These are phyloP conservation scores for Chytridiales sp. DNA, from an alignment of 371 early-diverging fungal genomes.

Conservation along the genomic window DNA sequence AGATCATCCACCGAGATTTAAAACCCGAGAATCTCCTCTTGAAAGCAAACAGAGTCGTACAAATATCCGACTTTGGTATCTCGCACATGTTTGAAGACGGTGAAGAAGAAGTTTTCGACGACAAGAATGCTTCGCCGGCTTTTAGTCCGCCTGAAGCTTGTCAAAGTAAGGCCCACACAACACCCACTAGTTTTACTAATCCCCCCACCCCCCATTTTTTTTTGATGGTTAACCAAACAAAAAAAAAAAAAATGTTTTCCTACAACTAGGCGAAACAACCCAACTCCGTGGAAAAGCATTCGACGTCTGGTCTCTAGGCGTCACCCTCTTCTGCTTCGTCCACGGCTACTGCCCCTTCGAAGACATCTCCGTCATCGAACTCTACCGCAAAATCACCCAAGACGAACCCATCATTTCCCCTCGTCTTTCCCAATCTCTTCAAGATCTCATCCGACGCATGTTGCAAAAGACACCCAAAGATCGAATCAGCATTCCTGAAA, in stretches of 20 bases:
- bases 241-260: background rate
- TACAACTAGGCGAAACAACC: background rate
- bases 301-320: constrained; percentile 57
- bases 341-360: constrained; percentile 91
- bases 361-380: constrained; percentile 61
- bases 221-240: background rate
- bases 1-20: constrained; percentile 57
- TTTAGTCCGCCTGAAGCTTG: constrained; percentile 55
- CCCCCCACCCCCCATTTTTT: background rate
- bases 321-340: constrained; percentile 93
- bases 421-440: constrained; percentile 40
- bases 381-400: constrained; percentile 68
- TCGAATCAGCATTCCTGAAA: constrained; percentile 72
- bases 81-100: constrained; percentile 51
- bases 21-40: constrained; percentile 60
- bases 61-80: constrained; percentile 60
- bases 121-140: constrained; percentile 49
- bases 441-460: constrained; percentile 67
- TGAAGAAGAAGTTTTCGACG: constrained; percentile 29
- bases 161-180: constrained; percentile 28
- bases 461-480: constrained; percentile 75
- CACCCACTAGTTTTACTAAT: background rate
- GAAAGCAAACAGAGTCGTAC: constrained; percentile 35
- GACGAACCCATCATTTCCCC: constrained; percentile 45
- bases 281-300: constrained; percentile 37